Evolutionary conservation across 371 early-diverging fungal species (phyloP).

Genomic region (Blastocladiella emersonii): DNA sequence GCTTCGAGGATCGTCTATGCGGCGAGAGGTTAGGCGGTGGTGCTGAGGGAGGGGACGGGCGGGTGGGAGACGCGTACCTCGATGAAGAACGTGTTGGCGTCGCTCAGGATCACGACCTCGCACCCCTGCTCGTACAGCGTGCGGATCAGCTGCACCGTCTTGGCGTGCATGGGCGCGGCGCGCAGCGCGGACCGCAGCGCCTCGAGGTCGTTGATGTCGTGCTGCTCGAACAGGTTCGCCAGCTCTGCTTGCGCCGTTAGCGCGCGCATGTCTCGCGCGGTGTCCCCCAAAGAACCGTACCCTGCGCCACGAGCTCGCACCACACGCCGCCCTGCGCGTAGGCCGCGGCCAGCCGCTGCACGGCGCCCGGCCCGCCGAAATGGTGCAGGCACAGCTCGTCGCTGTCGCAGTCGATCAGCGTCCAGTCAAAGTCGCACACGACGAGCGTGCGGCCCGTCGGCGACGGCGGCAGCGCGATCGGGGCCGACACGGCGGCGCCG

Average conservation of each 20-base stretch:
- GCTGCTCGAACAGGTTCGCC: not conserved
- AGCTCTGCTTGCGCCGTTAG: not conserved
- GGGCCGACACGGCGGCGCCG: too few relatives aligned
- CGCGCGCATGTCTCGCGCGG: not conserved
- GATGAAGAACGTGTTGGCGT: conserved; percentile 6
- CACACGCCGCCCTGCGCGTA: conserved; percentile 1
- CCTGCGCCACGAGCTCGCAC: not conserved
- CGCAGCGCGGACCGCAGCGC: not conserved
- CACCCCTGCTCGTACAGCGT: not conserved
- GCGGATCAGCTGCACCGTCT: not conserved
- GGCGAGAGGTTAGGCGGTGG: too few relatives aligned
- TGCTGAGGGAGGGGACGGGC: too few relatives aligned
- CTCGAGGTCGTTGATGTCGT: not conserved
- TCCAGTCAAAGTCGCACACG: conserved; percentile 4
- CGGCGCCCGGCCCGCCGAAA: not conserved
- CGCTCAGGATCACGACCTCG: not conserved
- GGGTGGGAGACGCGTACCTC: conserved; percentile 1
- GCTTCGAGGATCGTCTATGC: too few relatives aligned
- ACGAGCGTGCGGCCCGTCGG: too few relatives aligned
- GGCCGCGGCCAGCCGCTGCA: not conserved
- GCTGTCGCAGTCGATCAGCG: conserved; percentile 3
- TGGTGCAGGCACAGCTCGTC: not conserved
- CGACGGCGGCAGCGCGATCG: too few relatives aligned
- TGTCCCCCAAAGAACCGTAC: not conserved
- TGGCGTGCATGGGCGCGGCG: not conserved